These are phyloP conservation scores for Saccharum officinarum DNA, from an alignment of 176 grass and related monocot genomes.

Conservation along the genomic window DNA sequence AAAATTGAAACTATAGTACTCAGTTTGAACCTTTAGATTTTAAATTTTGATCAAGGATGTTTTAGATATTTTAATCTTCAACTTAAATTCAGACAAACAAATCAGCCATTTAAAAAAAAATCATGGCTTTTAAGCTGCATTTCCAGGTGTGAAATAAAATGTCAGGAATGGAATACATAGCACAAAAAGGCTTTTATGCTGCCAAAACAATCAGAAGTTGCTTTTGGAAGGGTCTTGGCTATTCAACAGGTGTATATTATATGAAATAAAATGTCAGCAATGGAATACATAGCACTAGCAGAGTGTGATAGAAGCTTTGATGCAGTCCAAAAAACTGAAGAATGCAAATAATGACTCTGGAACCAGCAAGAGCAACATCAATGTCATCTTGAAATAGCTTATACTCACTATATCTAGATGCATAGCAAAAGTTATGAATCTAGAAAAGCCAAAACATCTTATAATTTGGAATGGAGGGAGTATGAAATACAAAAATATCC, in stretches of 20 bases:
- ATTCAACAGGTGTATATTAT: conserved; percentile 6
- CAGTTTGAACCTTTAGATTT: not conserved
- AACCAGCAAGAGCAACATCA: conserved; percentile 1
- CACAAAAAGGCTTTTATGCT: not conserved
- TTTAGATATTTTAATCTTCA: not conserved
- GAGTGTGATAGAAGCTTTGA: not conserved
- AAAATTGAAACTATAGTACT: not conserved
- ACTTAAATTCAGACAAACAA: not conserved
- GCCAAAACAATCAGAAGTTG: not conserved
- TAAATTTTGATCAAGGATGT: not conserved
- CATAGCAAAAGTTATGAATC: not conserved
- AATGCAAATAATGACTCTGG: not conserved
- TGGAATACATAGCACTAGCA: not conserved
- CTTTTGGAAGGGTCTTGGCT: not conserved
- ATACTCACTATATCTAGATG: not conserved
- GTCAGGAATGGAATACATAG: not conserved
- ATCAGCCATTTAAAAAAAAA: not conserved
- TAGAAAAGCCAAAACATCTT: too few relatives aligned
- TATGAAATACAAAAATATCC: not conserved
- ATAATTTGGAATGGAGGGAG: not conserved
- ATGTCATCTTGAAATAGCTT: conserved; percentile 18
- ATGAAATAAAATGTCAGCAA: not conserved
- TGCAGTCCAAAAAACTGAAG: not conserved
- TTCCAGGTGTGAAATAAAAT: not conserved
- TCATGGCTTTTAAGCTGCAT: not conserved